Evolutionary conservation across 257 asterid species (phyloP), one percentile per base, ranked within the genome.

Genomic region (Plectranthus barbatus): DNA sequence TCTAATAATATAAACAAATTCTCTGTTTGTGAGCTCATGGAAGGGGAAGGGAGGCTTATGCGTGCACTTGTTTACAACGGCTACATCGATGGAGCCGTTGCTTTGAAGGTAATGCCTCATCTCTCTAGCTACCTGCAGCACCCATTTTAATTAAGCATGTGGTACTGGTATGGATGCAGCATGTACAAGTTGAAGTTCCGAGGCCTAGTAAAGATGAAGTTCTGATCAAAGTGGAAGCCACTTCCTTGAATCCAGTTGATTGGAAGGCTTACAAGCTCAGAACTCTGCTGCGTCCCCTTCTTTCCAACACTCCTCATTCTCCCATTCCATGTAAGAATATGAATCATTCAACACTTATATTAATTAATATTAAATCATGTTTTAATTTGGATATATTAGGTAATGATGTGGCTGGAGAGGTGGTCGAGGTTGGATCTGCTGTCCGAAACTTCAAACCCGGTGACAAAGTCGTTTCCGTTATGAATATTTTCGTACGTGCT

Each of bases 161-260:
- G n/a, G n/a, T n/a, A n/a, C n/a, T n/a, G n/a, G n/a, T n/a, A n/a
- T n/a, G n/a, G 12, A 9, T 37, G 13, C 44, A 37, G 44, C 44
- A 83, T 60, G 88, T 75, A 14, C 80, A 83, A 70, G 76, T 79
- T 68, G 81, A 90, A 15, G 66, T 86, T 40, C 96, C 92, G 20
- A 62, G 68, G 21, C 83, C 83, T 0, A 58, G 56, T 12, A 86
- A 80, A 41, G 92, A 77, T 26, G 95, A 88, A 75, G 66, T 86
- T 21, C 57, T 88, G 76, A 70, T 88, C 31, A 88, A 80, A 64
- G 40, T 88, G 74, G 92, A 83, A 60, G 95, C 96, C 2, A 62
- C 75, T 23, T 80, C 88, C 71, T 44, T 88, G 36, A 88, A 88
- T 69, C 90, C 91, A 0, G 61, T 83, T 57, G 97, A 89, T 56